Base-by-base conservation (phyloP, 768 basidiomycete species). In the Termitomyces sp. region DNA sequence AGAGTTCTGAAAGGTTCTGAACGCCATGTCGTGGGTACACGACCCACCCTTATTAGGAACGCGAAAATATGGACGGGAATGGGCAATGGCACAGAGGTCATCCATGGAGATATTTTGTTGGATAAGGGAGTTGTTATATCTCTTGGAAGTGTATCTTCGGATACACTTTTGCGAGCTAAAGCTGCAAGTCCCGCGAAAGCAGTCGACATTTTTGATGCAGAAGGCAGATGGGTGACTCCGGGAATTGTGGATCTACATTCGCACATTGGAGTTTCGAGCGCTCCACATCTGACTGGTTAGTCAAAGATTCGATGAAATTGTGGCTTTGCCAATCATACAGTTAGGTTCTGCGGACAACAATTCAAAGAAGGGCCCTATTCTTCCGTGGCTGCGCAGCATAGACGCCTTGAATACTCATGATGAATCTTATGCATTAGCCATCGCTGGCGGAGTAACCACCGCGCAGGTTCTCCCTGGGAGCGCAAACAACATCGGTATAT, bases 361-460 rank as follows among this genome's bases (percentile, higher is more conserved):
- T 68, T 89, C 88, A 1, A 33, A 61, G 12, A 76, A 82, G 8
- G 80, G 77, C 0, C 71, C 80, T 12, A 76, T 81, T 15, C 70
- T 78, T 33, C 86, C 88, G 2, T 88, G 84, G 84, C 70, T 92
- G 12, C 78, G 89, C 36, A 84, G 83, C 12, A 70, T 91, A 20
- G 89, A 92, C 61, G 89, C 81, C 0, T 67, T 92, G 62, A 91
- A 92, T 68, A 90, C 87, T 0, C 89, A 89, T 58, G 90, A 92
- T 67, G 75, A 76, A 2, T 75, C 82, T 2, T 88, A 84, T 65
- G 70, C 76, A 18, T 73, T 85, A 4, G 73, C 82, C 4, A 78
- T 88, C 16, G 70, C 89, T 0, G 91, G 91, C 2, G 91, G 81
- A 0, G 82, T 91, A 6, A 91, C 91, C 0, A 88, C 87, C 3